Base-by-base conservation (phyloP, 768 basidiomycete genomes). In the Paxillus rubicundulus region DNA sequence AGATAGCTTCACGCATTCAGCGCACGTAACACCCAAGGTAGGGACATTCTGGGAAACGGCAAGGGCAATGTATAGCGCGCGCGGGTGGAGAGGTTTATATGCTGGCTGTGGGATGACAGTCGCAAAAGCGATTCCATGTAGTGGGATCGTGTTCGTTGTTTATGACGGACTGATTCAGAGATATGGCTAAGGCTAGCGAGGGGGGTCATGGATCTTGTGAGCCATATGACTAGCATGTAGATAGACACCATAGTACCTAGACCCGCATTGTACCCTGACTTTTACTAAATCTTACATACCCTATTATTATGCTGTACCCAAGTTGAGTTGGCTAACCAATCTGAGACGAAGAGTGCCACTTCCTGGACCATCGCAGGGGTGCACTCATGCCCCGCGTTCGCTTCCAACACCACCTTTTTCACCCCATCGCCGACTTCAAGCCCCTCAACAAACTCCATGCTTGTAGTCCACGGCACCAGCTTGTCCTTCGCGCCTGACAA, bases 31-130 rank as follows among this genome's bases (percentile, higher is more conserved):
- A 49, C 69, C 34, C 59, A 66, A 50, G 59, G 68, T 13, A 69
- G 70, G 57, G 54, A 76, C 81, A 12, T 86, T 87, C 66, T 63
- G 77, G 38, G 70, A 78, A 47, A 88, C 82, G 17, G 83, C 82
- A 30, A 74, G 72, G 59, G 82, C 81, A 51, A 87, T 96, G 73
- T 95, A 87, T 62, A 73, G 64, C 32, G 81, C 80, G 20, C 82
- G 86, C 62, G 94, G 93, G 1, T 61, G 95, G 14, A 74, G 72
- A 52, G 93, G 92, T 0, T 66, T 95, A 50, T 96, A 95, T 70
- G 87, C 88, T 2, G 93, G 93, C 1, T 92, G 88, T 69, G 93
- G 93, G 0, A 81, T 97, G 61, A 95, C 92, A 0, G 84, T 92
- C 28, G 84, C 85, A 27, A 76, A 89, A 61, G 82, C 86, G 14